Base-by-base conservation (phyloP, 1,139 yeast genomes). In the Kurtzmaniella quercitrusa region DNA sequence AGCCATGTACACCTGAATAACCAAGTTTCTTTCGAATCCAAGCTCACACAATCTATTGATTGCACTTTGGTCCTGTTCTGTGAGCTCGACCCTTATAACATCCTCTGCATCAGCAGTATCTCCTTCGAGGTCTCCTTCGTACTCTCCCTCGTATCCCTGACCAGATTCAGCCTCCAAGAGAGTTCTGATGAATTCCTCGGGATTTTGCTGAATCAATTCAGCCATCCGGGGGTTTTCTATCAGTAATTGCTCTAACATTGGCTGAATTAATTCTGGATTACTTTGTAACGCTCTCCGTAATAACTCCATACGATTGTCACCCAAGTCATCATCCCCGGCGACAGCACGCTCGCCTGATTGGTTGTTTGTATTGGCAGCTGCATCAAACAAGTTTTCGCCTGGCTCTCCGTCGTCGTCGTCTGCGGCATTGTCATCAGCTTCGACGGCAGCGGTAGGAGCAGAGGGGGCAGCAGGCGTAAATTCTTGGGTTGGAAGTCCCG, bases 1-100 rank as follows among this genome's bases (percentile, higher is more conserved):
- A 39, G 98, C 98, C 77, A 94, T 84, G 68, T 89, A 94, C 33
- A 95, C 96, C 69, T 91, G 97, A 49, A 91, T 81, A 41, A 87
- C 98, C 50, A 86, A 70, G 56, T 83, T 77, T 54, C 96, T 79
- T 52, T 88, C 96, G 59, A 93, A 93, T 0, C 99, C 99, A 52
- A 93, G 76, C 60, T 86, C 98, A 62, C 95, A 85, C 53, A 93
- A 74, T 60, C 98, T 80, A 52, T 77, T 77, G 51, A 93, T 88
- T 19, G 98, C 96, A 48, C 76, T 88, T 60, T 85, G 85, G 62
- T 93, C 99, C 55, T 85, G 95, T 47, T 80, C 83, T 5, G 96
- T 79, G 46, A 93, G 73, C 52, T 78, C 76, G 50, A 88, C 71
- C 52, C 77, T 76, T 23, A 74, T 68, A 15, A 68, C 67, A n/a